Conservation (phyloP, 768 basidiomycete genomes). For the Mycena sanguinolenta region DNA sequence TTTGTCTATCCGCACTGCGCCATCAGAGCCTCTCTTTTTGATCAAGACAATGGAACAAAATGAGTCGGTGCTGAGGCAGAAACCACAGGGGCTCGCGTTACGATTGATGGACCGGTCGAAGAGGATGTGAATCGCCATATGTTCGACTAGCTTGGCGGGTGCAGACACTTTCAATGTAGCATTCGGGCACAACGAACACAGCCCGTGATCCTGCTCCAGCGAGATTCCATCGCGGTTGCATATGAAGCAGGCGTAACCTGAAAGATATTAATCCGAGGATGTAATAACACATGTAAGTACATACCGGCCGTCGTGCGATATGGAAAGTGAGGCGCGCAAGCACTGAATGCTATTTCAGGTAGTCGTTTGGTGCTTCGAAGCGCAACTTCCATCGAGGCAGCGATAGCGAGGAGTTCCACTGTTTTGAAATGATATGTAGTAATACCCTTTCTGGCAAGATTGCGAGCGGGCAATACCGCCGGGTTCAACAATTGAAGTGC, state of each 20-base stretch:
- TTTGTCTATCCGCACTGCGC: background rate
- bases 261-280: too few relatives aligned
- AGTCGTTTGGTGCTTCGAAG: background rate
- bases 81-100: background rate
- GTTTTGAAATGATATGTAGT: too few relatives aligned
- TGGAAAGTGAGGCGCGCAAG: too few relatives aligned
- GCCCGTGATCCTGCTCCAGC: conserved; percentile 1
- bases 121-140: conserved; percentile 16
- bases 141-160: background rate
- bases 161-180: background rate
- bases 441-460: too few relatives aligned
- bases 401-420: background rate
- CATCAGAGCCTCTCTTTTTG: background rate
- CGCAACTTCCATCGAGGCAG: background rate
- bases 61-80: conserved; percentile 5
- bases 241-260: conserved; percentile 13
- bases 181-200: background rate
- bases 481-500: too few relatives aligned
- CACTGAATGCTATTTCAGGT: too few relatives aligned
- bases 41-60: conserved; percentile 5
- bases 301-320: too few relatives aligned
- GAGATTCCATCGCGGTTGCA: conserved; percentile 2
- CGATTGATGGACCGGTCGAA: conserved; percentile 1
- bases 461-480: too few relatives aligned
- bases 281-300: too few relatives aligned